A percentile compares a stretch with the other conserved stretches of the same genome.
Conservation (phyloP, 768 basidiomycete genomes). For the Suillus paluster region DNA sequence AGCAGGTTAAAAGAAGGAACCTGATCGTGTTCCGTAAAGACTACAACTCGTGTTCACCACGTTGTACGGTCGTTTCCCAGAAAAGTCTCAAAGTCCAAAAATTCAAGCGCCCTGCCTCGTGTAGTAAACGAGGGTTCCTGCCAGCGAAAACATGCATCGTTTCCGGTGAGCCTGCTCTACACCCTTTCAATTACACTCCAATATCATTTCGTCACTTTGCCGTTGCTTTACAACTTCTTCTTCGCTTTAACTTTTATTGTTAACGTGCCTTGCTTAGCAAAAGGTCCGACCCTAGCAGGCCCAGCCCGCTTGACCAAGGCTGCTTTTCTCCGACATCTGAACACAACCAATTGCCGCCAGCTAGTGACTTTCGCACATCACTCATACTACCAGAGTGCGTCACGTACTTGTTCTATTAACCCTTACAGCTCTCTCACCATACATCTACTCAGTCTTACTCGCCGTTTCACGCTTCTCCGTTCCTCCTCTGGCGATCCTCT, state of each 20-base stretch:
- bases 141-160: slow-evolving; percentile 62
- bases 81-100: slow-evolving; percentile 22
- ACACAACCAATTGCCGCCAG: slow-evolving; percentile 54
- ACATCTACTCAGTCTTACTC: slow-evolving; percentile 62
- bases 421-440: slow-evolving; percentile 18
- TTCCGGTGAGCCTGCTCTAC: slow-evolving; percentile 68
- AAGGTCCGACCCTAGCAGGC: slow-evolving; percentile 71
- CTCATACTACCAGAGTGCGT: slow-evolving; percentile 85
- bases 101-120: slow-evolving; percentile 49
- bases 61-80: slow-evolving; percentile 56
- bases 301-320: slow-evolving; percentile 44
- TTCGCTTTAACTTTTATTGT: slow-evolving; percentile 23
- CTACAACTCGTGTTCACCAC: slow-evolving; percentile 76
- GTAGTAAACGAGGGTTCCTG: slow-evolving; percentile 62
- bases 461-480: slow-evolving; percentile 81
- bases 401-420: slow-evolving; percentile 15
- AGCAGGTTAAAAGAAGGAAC: slow-evolving; percentile 14
- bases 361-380: slow-evolving; percentile 84
- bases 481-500: slow-evolving; percentile 68
- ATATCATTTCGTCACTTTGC: slow-evolving; percentile 28
- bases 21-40: slow-evolving; percentile 36
- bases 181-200: slow-evolving; percentile 31
- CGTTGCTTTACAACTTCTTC: slow-evolving; percentile 23
- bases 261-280: slow-evolving; percentile 56
- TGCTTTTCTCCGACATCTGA: slow-evolving; percentile 36